Conservation (phyloP, 306 rosid species). For the Cicer judaicum region DNA sequence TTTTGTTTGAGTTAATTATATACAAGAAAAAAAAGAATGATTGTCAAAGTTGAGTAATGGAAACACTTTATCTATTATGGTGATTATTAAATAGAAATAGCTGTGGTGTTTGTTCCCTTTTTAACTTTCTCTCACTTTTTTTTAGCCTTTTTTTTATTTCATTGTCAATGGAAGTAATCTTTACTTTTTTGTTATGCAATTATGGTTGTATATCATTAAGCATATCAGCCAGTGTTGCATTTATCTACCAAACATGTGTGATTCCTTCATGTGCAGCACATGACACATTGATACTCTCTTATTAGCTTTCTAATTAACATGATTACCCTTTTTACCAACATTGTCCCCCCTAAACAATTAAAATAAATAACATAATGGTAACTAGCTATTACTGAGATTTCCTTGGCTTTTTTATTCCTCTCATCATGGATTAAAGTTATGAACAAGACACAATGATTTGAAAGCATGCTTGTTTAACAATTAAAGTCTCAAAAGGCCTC, state of each 20-base stretch:
- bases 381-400: conserved; percentile 35
- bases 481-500: conserved; percentile 25
- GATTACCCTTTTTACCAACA: conserved; percentile 52
- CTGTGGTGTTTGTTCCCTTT: conserved; percentile 62
- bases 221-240: conserved; percentile 48
- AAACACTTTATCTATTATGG: conserved; percentile 56
- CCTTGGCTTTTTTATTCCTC: conserved; percentile 39
- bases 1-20: conserved; percentile 63
- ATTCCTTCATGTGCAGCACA: conserved; percentile 66
- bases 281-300: conserved; percentile 37
- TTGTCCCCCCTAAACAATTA: conserved; percentile 44
- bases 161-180: conserved; percentile 64
- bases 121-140: conserved; percentile 42
- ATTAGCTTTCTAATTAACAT: conserved; percentile 56
- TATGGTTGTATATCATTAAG: conserved; percentile 49
- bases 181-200: conserved; percentile 57
- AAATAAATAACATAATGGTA: conserved; percentile 37
- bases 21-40: conserved; percentile 63
- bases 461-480: conserved; percentile 41
- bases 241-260: conserved; percentile 48
- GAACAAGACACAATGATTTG: conserved; percentile 43
- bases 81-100: conserved; percentile 59
- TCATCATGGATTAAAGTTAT: conserved; percentile 34
- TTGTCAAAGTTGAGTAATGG: conserved; percentile 65
- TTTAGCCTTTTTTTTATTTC: conserved; percentile 35